Evolutionary conservation across 179 eudicot species (phyloP), one percentile per base, ranked within the genome.

Genomic region (Monotropa hypopitys): DNA sequence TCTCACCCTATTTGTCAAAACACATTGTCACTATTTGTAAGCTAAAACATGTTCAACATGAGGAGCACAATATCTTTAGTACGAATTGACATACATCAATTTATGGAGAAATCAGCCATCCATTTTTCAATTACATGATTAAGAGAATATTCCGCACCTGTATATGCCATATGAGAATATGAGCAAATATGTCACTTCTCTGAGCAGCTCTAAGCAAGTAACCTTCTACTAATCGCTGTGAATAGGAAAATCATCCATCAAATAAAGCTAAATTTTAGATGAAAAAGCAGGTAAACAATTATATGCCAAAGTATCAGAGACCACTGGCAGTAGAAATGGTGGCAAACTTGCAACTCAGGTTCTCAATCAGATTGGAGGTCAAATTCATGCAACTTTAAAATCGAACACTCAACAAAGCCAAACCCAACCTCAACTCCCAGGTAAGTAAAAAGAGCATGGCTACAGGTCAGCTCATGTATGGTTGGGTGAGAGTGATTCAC

Each of bases 121-220:
- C 38, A 61, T 32, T 26, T 35, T 75, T 32, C n/a, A 23, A 12
- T 40, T 47, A 21, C 71, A 71, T 43, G 28, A 50, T 35, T 1
- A 63, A 77, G 47, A 63, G 65, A 75, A 63, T 18, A 35, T 21
- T 43, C 26, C 56, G 57, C 73, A 92, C 98, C 97, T 96, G 98
- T 80, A 96, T 84, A 79, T 91, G 92, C 98, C 99, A 96, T 86
- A 96, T 91, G 75, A 96, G 88, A 75, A 96, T 96, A 84, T 96
- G 97, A 28, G 99, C 92, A 83, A 96, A 91, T 67, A 92, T 73
- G 84, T 91, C 96, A 86, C 94, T 96, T 85, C 99, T 84, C 77
- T 91, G 98, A 73, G 97, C 90, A 83, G 98, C 99, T 85, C 99
- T 88, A 79, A 93, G 90, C 91, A 96, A 83, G 86, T 96, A 96